Evolutionary conservation across 345 rosid genomes (phyloP).

Genomic region (Hibiscus mutabilis): DNA sequence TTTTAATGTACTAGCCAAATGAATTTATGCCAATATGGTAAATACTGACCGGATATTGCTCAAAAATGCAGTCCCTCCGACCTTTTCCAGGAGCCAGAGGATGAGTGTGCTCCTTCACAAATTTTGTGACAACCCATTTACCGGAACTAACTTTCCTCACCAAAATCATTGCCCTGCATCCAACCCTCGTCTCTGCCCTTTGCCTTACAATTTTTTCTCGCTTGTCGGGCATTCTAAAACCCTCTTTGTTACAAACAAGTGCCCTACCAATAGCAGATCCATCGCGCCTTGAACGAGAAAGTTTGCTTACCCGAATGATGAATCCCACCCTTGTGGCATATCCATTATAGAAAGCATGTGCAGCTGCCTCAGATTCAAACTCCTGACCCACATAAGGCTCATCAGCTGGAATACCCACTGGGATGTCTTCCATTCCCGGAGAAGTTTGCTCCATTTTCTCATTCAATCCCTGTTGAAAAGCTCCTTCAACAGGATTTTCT

Average conservation of each 20-base stretch:
- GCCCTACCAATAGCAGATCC: conserved; percentile 94
- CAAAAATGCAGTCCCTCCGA: conserved; percentile 83
- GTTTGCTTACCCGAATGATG: conserved; percentile 91
- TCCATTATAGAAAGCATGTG: conserved; percentile 84
- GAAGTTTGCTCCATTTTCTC: conserved; percentile 44
- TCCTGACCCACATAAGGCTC: conserved; percentile 94
- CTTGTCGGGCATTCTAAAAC: conserved; percentile 84
- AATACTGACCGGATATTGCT: conserved; percentile 91
- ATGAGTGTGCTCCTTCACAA: conserved; percentile 89
- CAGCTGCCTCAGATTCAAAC: conserved; percentile 91
- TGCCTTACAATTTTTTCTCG: conserved; percentile 93
- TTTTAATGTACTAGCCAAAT: neutral
- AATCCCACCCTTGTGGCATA: conserved; percentile 88
- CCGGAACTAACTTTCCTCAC: conserved; percentile 90
- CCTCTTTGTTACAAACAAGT: conserved; percentile 96
- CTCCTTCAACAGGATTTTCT: conserved; percentile 40
- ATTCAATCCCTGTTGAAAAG: conserved; percentile 31
- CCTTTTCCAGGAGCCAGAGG: conserved; percentile 80
- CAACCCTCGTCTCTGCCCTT: conserved; percentile 94
- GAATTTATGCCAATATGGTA: conserved; percentile 8
- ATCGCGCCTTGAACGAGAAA: conserved; percentile 91
- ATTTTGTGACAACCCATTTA: conserved; percentile 89
- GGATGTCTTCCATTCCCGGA: conserved; percentile 22
- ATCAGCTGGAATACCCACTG: conserved; percentile 34
- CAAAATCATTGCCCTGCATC: conserved; percentile 97